Base-by-base conservation (phyloP, 108 stramenopile genomes). In the Cylindrotheca fusiformis region DNA sequence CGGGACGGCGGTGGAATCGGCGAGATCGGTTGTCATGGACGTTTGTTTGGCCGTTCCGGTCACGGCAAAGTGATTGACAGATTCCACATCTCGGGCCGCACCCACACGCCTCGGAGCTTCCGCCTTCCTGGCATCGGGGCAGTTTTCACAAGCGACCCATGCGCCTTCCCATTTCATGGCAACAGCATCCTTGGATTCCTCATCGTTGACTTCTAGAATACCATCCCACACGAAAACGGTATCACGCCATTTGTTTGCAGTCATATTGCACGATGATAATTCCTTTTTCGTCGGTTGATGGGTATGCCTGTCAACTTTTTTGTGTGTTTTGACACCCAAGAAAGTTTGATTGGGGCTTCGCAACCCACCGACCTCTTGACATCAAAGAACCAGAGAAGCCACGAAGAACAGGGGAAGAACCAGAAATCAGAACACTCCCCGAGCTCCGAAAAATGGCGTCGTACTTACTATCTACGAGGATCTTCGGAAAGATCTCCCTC, bases 201-300 rank as follows among this genome's bases (percentile, higher is more conserved):
- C 54, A 14, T 55, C 47, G 14, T 72, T 60, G 20, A 71, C 51
- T 19, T 36, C 57, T n/a, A 18, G 32, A 47, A 83, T 83, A 14
- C 82, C 82, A 63, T 83, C 82, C 82, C 82, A 83, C 2, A 83
- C 71, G 55, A 70, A 83, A 0, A 83, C 65, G 12, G 82, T 83
- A 4, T 77, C 69, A 18, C 58, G 62, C 82, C 79, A 80, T 22
- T 48, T 61, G 25, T 10, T 55, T 8, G 25, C 23, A 6, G 28
- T 48, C 46, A 5, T 60, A 41, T 48, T 28, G 44, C n/a, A n/a
- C n/a, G n/a, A n/a, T n/a, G n/a, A n/a, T n/a, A n/a, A n/a, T n/a
- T n/a, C n/a, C n/a, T n/a, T n/a, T n/a, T n/a, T n/a, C n/a, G n/a
- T n/a, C n/a, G n/a, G n/a, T n/a, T n/a, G n/a, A n/a, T n/a, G n/a